phyloP scores from a whole-genome alignment of 768 basidiomycete species.

The Suillus fuscotomentosus region DNA sequence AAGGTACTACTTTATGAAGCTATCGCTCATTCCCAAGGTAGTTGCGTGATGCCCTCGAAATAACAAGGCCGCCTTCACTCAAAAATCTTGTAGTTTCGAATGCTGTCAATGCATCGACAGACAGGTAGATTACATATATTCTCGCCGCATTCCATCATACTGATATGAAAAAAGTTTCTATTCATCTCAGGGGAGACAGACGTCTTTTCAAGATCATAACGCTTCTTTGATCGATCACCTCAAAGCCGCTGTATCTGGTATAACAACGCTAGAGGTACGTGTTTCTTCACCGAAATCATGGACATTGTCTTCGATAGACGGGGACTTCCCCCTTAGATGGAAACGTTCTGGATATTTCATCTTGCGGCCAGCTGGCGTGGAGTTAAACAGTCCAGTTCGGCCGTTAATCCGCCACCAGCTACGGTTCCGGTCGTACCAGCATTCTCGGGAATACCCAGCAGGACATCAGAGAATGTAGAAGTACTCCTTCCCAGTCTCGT shows the following conservation, averaged over 20 bases:
- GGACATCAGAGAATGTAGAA: slow-evolving; percentile 6
- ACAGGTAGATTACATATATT: slow-evolving; percentile 50
- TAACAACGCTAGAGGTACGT: slow-evolving; percentile 69
- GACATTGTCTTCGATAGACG: slow-evolving; percentile 3
- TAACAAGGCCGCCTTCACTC: slow-evolving; percentile 41
- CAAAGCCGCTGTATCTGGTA: slow-evolving; percentile 44
- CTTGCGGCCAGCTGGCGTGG: slow-evolving; percentile 69
- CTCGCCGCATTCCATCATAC: not conserved
- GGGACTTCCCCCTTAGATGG: slow-evolving; percentile 56
- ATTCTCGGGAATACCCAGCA: slow-evolving; percentile 16
- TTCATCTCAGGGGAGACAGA: slow-evolving; percentile 82
- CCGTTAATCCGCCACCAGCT: slow-evolving; percentile 41
- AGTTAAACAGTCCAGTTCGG: slow-evolving; percentile 21
- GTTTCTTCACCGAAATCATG: not conserved
- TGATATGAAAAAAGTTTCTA: slow-evolving; percentile 58
- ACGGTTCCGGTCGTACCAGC: slow-evolving; percentile 42
- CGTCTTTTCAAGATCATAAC: slow-evolving; percentile 78
- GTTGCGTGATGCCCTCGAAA: slow-evolving; percentile 46
- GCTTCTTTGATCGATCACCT: slow-evolving; percentile 57
- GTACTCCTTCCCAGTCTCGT: not conserved
- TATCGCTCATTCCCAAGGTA: slow-evolving; percentile 23
- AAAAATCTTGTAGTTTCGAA: slow-evolving; percentile 37
- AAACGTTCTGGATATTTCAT: slow-evolving; percentile 80
- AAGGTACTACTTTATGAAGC: not conserved
- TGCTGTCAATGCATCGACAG: slow-evolving; percentile 74